Base-by-base conservation (phyloP, 345 rosid species). In the Corchorus olitorius region DNA sequence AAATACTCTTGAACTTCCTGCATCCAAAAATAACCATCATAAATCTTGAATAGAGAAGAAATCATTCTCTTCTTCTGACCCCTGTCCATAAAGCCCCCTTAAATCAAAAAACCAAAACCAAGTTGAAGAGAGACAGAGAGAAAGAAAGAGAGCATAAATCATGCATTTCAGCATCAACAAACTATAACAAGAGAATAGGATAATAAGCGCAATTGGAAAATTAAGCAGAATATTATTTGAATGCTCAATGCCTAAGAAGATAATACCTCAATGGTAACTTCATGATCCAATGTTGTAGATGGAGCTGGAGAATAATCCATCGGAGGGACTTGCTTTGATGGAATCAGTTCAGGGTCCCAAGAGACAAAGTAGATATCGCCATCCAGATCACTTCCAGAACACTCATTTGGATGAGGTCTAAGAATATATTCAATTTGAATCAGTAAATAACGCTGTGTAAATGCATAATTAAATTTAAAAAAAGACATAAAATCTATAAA, bases 1-100 rank as follows among this genome's bases (percentile, higher is more conserved):
- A 90, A 87, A 49, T 77, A 82, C 79, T 87, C 84, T 73, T 84
- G 84, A 0, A 90, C 72, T 81, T 89, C 87, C 93, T 87, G 83
- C 54, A 48, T 4, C 45, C 43, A 49, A 27, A 50, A 7, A 9
- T 17, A 19, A 65, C 14, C 22, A 41, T 65, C 49, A 63, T 35
- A 8, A 12, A 56, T 56, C 33, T 56, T 19, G 33, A 20, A 19
- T 20, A 19, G 34, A 54, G 19, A 54, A 54, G 59, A 8, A 5
- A 59, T 3, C 4, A 56, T 19, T 19, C 62, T 56, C 62, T 19
- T 56, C 34, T 9, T 56, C 27, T 27, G 27, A 27, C 27, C 27
- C 27, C 27, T 27, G 27, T 27, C 27, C 27, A 27, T 27, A 27
- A 27, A 27, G 0, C 27, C 27, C 27, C 60, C 22, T 55, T 19